Evolutionary conservation across 495 filamentous ascomycete genomes (phyloP), one percentile per base, ranked within the genome.

Genomic region (Podospora conica): DNA sequence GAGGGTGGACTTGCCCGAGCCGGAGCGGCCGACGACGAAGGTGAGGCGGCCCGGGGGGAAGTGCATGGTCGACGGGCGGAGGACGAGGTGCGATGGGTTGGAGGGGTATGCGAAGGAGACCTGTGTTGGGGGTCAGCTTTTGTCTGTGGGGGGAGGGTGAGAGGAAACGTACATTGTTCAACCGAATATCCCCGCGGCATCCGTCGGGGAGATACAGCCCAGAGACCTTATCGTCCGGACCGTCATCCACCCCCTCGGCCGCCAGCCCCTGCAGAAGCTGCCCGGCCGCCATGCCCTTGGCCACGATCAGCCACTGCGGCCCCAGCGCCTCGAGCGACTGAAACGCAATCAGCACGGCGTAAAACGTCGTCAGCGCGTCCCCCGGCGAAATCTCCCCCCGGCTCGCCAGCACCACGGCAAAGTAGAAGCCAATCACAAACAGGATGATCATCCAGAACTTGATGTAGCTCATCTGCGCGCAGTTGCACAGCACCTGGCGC

Each of bases 351-450:
- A 96, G 79, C 25, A 87, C 90, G 15, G 89, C 85, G 83, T 92
- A 96, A 67, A 97, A 96, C 0, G 92, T 90, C 3, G 92, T 93
- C 55, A 97, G 73, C 20, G 97, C 86, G 58, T 88, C 81, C 8
- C 90, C 93, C 0, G 91, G 78, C 1, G 62, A 69, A 15, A 82
- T 82, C 53, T 86, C 40, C 8, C 78, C 76, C 9, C 77, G 73
- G 11, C 76, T 76, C 21, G 92, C 86, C 8, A 96, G 80, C 1
- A 82, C 75, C 60, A 87, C 85, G 0, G 93, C 93, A 74, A 92
- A 96, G 86, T 91, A 97, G 69, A 98, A 97, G 0, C 93, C 94
- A 69, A 92, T 86, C 1, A 96, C 90, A 64, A 98, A 97, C 78
- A 98, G 89, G 3, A 82, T 81, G 18, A 92, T 84, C 33, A 87